Conservation (phyloP, 371 early-diverging fungal species). For the Catenaria anguillulae region DNA sequence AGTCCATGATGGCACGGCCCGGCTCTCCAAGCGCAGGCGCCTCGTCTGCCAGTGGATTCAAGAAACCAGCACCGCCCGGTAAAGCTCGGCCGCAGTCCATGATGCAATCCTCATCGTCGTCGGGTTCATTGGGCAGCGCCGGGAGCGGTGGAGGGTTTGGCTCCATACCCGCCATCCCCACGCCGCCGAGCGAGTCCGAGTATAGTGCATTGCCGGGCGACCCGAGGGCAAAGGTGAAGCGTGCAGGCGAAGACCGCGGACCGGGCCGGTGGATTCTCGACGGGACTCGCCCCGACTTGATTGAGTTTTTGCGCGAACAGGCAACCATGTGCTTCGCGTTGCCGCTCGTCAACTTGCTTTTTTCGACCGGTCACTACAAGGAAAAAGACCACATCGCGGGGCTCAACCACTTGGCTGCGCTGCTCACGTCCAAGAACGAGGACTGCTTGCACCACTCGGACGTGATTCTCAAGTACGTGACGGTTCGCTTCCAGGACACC, state of each 20-base stretch:
- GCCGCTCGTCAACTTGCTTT: slow-evolving; percentile 41
- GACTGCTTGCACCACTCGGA: slow-evolving; percentile 56
- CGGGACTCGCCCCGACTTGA: slow-evolving; percentile 48
- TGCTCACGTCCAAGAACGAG: not conserved
- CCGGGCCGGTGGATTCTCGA: slow-evolving; percentile 58
- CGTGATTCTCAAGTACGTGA: slow-evolving; percentile 63
- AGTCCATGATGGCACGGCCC: not conserved
- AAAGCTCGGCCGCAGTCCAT: not conserved
- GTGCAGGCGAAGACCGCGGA: slow-evolving; percentile 53
- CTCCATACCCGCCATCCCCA: slow-evolving; percentile 10
- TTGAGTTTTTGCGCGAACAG: slow-evolving; percentile 42
- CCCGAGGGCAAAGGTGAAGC: slow-evolving; percentile 10
- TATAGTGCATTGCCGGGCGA: not conserved
- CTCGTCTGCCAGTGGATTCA: not conserved
- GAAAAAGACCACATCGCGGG: slow-evolving; percentile 57
- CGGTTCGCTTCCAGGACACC: slow-evolving; percentile 75
- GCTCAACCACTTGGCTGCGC: slow-evolving; percentile 38
- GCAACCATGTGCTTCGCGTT: slow-evolving; percentile 41
- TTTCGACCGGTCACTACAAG: slow-evolving; percentile 65
- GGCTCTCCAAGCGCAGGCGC: not conserved
- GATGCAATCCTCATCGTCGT: not conserved
- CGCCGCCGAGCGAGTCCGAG: slow-evolving; percentile 12
- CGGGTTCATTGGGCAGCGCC: not conserved
- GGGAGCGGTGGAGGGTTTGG: not conserved
- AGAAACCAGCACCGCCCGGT: too few species aligned